Conservation (phyloP, 371 early-diverging fungal genomes). For the Mucor circinelloides region DNA sequence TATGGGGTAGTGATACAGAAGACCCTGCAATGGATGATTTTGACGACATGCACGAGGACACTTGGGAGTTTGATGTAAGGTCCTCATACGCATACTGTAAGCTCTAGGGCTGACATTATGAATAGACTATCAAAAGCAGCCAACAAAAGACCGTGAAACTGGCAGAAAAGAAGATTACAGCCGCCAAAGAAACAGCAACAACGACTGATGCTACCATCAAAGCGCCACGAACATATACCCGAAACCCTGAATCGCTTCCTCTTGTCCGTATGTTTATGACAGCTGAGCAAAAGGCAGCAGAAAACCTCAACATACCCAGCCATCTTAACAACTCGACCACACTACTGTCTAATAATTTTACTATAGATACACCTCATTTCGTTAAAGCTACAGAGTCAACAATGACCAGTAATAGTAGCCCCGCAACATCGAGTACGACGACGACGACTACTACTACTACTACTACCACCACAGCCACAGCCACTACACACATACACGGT, state of each 20-base stretch:
- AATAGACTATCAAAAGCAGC: conserved; percentile 3
- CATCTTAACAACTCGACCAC: not conserved
- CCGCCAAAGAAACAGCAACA: not conserved
- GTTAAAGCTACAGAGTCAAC: not conserved
- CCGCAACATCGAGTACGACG: no score
- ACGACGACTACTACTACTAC: not conserved
- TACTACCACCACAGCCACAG: not conserved
- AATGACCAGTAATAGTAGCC: no score
- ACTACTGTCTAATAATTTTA: not conserved
- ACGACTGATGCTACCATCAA: not conserved
- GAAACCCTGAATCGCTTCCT: conserved; percentile 40
- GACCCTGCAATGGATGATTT: conserved; percentile 28
- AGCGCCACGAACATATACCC: conserved; percentile 20
- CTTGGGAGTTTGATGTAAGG: conserved; percentile 54
- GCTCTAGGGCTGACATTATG: not conserved
- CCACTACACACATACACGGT: not conserved
- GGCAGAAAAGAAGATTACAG: not conserved
- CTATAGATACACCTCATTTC: not conserved
- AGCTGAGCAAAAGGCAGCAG: conserved; percentile 17
- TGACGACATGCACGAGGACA: conserved; percentile 36
- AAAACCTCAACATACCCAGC: not conserved
- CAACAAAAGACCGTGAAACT: conserved; percentile 4
- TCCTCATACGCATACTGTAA: not conserved
- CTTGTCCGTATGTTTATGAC: conserved; percentile 48
- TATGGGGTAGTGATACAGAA: conserved; percentile 21